Base-by-base conservation (phyloP, 2,329 filamentous ascomycete species). In the Colletotrichum tabaci region DNA sequence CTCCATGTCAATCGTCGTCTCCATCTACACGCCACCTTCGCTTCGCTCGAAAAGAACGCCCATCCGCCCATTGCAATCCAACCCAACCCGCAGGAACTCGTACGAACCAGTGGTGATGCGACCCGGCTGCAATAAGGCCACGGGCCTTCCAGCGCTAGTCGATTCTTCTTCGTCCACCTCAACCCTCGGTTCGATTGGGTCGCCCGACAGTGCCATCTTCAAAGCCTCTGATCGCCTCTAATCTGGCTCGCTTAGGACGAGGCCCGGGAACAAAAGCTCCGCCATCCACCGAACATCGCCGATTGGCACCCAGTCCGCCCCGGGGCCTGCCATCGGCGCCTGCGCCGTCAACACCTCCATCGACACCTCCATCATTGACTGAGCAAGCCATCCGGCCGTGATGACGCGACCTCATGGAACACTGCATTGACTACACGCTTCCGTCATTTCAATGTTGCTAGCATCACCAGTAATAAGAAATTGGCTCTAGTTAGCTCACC, bases 341-440 rank as follows among this genome's bases (percentile, higher is more conserved):
- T 35, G 30, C 30, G 30, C 30, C 5, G 6, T 18, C 18, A 0
- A n/a, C 44, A 46, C n/a, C 44, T 18, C 6, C 13, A 46, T 18
- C 44, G 1, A 46, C 44, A 46, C 18, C 44, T 18, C 6, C 18
- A 12, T 21, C 44, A 21, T 57, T n/a, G 40, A 16, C 56, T 60
- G 56, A 46, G 40, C 56, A 46, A 46, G n/a, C 44, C 56, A 21
- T 60, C 56, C 56, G n/a, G 56, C 21, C 40, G 40, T 60, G 56
- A 60, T 21, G 56, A 46, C 21, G 38, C n/a, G n/a, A 60, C 30
- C 56, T 60, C 40, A 38, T 38, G 35, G 7, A 8, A 10, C 2
- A 3, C 35, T 38, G 9, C 9, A 10, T 38, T 38, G 35, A 38
- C 35, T 38, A 38, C 10, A 12, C 46, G 21, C 8, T 13, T 49